Evolutionary conservation across 306 rosid species (phyloP), one percentile per base, ranked within the genome.

Genomic region (Dryas alaskensis): DNA sequence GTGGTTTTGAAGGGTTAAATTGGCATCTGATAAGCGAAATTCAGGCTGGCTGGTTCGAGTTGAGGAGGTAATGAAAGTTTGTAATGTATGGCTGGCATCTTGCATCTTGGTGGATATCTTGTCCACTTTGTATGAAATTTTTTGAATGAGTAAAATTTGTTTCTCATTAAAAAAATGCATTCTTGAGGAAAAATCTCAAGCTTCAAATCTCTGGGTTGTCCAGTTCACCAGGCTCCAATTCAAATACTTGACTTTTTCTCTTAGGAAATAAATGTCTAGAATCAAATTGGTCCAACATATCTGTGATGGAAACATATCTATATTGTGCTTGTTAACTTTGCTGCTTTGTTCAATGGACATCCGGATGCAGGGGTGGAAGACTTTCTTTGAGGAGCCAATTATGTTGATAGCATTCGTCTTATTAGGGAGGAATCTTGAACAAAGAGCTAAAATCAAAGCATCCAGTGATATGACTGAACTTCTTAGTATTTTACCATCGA

Each of bases 381-480:
- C 97, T 10, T 93, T 93, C 88, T 93, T 93, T 79, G 98, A 93
- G 86, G 98, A 93, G 70, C 98, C 98, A 64, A 92, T 93, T 60
- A 93, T 93, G 98, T 89, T 93, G 54, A 93, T 93, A 73, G 98
- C 98, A 78, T 93, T 93, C 63, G 97, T 93, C 75, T 87, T 93
- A 86, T 81, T 93, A 72, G 98, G 98, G 75, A 88, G 96, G 87
- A 93, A 93, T 86, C 96, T 93, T 58, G 98, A 93, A 76, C 98
- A 86, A 83, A 88, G 97, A 84, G 98, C 98, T 76, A 93, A 93
- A 85, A 88, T 93, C 76, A 91, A 88, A 89, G 98, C 98, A 84
- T 79, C 94, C 72, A 91, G 98, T 87, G 98, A 93, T 80, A 91
- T 93, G 98, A 88, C 98, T 40, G 98, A 93, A 63, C 94, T 93